Evolutionary conservation across 805 yeast species (phyloP), one percentile per base, ranked within the genome.

Genomic region (Ogataea angusta): DNA sequence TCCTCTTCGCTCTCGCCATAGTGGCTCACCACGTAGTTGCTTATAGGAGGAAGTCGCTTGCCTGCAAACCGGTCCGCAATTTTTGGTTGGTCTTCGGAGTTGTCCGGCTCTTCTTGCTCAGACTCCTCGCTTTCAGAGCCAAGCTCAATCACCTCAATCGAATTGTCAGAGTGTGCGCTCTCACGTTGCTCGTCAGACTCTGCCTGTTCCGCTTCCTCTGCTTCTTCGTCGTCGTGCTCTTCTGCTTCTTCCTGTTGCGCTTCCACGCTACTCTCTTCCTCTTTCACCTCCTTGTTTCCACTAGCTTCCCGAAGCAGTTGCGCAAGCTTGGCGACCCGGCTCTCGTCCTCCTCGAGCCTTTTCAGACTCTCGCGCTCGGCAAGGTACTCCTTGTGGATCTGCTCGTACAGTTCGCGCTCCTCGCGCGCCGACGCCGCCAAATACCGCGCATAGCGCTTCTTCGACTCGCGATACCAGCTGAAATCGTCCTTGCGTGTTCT

Each of bases 391-490:
- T 49, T 43, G 26, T 62, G 60, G 9, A 72, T 36, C 23, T 61
- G 57, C 10, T 62, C 60, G 30, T 67, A 63, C 38, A 69, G 66
- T 23, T 43, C 36, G 29, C 54, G 53, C 40, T 72, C 75, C 29
- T 70, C 68, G 14, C 48, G 46, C 24, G 57, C 57, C 7, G 66
- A 64, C 18, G 61, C 48, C 12, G 50, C 47, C 10, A 67, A 45
- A 10, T 62, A 57, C 6, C 50, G 48, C 23, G 57, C 44, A 10
- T 70, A 72, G 31, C 62, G 57, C 8, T 36, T 43, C 34, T 63
- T 68, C 42, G 69, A 41, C 2, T 59, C 50, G 12, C 53, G 46
- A 41, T 65, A 60, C 75, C 73, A 69, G 5, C 47, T 42, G 21
- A 57, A 42, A 10, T 53, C 53, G 29, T 55, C 51, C 13, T 43